These are phyloP conservation scores for Phaseolus coccineus DNA, from an alignment of 331 rosid species.

Conservation along the genomic window DNA sequence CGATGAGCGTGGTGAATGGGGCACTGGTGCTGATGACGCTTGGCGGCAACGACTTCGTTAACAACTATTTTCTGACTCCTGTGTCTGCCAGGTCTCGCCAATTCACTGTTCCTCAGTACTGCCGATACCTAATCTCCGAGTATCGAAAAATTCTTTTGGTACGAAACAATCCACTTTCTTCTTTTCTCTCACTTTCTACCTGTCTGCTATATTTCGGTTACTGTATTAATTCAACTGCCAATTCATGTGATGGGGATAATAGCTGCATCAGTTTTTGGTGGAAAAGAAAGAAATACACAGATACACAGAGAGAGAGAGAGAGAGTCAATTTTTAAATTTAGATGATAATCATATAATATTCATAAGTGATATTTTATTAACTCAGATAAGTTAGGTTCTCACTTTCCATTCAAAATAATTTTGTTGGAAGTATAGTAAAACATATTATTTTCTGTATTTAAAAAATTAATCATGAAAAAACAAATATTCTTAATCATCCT, in stretches of 20 bases:
- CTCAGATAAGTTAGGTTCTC: too few species aligned
- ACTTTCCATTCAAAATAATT: too few species aligned
- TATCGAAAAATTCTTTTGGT: constrained; percentile 54
- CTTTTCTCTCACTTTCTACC: neutral
- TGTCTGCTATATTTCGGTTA: neutral
- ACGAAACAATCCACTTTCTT: neutral
- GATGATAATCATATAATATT: neutral
- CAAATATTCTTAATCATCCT: too few species aligned
- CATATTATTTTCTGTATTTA: too few species aligned
- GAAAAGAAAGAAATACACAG: neutral
- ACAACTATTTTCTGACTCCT: constrained; percentile 59
- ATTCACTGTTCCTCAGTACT: constrained; percentile 55
- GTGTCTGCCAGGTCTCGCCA: constrained; percentile 54
- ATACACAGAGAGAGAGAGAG: too few species aligned
- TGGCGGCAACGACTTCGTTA: constrained; percentile 68
- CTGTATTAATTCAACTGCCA: neutral
- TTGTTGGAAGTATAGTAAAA: too few species aligned
- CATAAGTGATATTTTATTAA: too few species aligned
- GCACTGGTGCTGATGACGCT: constrained; percentile 59
- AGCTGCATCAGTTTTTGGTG: too few species aligned
- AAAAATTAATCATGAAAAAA: too few species aligned
- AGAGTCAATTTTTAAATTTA: too few species aligned
- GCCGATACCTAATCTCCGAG: constrained; percentile 52
- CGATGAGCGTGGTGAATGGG: constrained; percentile 44
- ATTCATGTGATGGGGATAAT: neutral